Evolutionary conservation across 176 grass and related monocot genomes (phyloP), one percentile per base, ranked within the genome.

Genomic region (Eleusine coracana): DNA sequence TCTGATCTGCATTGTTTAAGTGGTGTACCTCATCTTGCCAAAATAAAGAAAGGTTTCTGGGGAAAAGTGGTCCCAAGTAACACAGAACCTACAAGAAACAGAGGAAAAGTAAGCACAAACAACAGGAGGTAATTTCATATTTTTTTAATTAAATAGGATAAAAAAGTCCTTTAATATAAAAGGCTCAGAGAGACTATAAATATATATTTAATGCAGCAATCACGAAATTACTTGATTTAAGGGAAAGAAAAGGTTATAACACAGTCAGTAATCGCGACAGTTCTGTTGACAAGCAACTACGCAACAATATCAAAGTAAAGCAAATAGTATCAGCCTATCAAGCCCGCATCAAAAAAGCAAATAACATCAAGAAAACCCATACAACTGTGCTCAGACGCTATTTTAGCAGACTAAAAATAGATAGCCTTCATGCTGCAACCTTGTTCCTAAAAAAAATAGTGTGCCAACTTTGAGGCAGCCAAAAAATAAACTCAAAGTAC

Each of bases 1-100:
- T 40, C 71, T 83, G 60, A 83, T 31, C 20, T 63, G 38, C 44
- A 75, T 62, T 10, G 42, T 79, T 78, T 60, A 78, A 62, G 81
- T 73, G 76, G 10, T 85, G 88, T 98, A 98, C 96, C 96, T 98
- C 96, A 88, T 98, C 96, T 92, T 98, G 92, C 92, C 85, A 95
- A 83, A 98, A 92, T 77, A 93, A 87, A 80, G 80, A 90, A 73
- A 98, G 90, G 79, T 98, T 95, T 84, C 90, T 93, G 34, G 96
- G 92, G 65, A 98, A 98, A 71, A 98, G 86, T 84, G 89, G 87
- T 73, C 90, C 92, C 78, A 98, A 87, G 82, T 91, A 95, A 80
- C 96, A 98, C 45, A 98, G 66, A 37, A 93, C 90, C 96, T 98
- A 75, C 76, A 95, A 73, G 58, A 59, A 51, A 42, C 40, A 80